phyloP scores from a whole-genome alignment of 371 early-diverging fungal species.

The Actinomortierella ambigua region DNA sequence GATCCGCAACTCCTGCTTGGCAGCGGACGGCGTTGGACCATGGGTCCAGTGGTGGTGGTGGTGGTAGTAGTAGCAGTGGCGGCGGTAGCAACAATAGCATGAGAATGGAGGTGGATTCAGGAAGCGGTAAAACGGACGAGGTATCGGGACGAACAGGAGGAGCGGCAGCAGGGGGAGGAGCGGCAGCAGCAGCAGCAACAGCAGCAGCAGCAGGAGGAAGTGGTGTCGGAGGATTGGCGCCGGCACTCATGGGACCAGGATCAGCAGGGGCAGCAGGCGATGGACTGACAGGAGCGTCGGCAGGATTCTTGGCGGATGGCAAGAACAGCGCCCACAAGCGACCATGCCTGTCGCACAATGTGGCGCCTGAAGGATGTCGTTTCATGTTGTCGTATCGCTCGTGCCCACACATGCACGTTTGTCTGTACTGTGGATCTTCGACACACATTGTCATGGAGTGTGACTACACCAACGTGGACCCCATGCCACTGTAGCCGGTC shows the following conservation, averaged over 20 bases:
- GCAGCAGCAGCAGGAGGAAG: constrained; percentile 4
- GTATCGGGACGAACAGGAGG: background rate
- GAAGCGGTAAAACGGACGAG: background rate
- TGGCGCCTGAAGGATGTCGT: constrained; percentile 45
- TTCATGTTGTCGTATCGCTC: constrained; percentile 28
- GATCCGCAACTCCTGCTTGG: constrained; percentile 21
- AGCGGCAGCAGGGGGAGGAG: background rate
- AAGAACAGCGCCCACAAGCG: background rate
- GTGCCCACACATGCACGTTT: constrained; percentile 38
- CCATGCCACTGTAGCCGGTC: constrained; percentile 2
- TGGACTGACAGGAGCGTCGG: background rate
- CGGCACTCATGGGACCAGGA: constrained; percentile 4
- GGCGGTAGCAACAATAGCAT: background rate
- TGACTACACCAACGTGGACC: constrained; percentile 35
- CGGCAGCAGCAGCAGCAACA: constrained; percentile 2
- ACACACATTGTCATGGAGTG: constrained; percentile 40
- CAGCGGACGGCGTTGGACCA: too few species aligned
- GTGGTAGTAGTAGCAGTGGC: background rate
- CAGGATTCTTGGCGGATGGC: background rate
- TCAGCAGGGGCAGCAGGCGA: background rate
- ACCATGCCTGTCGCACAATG: constrained; percentile 42
- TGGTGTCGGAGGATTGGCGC: background rate
- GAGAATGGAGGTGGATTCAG: background rate
- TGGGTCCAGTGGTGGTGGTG: constrained; percentile 17
- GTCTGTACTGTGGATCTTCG: constrained; percentile 40